Conservation (phyloP, 768 basidiomycete genomes). For the Mycena filopes region DNA sequence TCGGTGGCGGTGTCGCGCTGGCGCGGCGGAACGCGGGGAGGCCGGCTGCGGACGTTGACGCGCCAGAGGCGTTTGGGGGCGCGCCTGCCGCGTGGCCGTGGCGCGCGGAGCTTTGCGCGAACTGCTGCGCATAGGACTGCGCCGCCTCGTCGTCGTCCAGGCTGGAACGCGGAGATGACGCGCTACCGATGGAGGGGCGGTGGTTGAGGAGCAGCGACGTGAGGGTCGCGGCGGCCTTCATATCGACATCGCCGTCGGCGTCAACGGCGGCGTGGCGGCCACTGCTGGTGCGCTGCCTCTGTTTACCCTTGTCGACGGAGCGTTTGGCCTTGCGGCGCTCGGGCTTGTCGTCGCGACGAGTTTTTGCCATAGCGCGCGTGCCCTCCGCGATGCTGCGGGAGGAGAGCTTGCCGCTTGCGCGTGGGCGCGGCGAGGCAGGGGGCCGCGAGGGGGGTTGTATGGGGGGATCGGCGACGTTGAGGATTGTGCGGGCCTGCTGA, state of each 20-base stretch:
- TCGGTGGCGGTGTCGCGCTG: conserved; percentile 37
- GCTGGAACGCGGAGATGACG: conserved; percentile 77
- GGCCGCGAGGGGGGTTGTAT: conserved; percentile 62
- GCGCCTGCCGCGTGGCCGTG: conserved; percentile 56
- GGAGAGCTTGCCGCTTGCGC: conserved; percentile 48
- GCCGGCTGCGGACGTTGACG: conserved; percentile 44
- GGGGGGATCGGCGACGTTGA: conserved; percentile 78
- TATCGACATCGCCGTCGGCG: conserved; percentile 72
- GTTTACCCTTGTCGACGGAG: conserved; percentile 60
- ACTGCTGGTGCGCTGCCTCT: conserved; percentile 43
- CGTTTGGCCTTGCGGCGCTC: conserved; percentile 56
- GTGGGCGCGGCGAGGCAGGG: conserved; percentile 57
- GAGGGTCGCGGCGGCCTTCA: conserved; percentile 86
- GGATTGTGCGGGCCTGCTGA: conserved; percentile 83
- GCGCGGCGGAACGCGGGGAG: conserved; percentile 50
- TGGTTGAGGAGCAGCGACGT: conserved; percentile 77
- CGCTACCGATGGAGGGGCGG: conserved; percentile 69
- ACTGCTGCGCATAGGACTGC: conserved; percentile 67
- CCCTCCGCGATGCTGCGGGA: conserved; percentile 58
- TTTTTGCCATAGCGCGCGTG: conserved; percentile 59
- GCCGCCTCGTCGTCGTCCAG: conserved; percentile 75
- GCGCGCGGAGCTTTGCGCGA: conserved; percentile 73
- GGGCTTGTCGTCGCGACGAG: conserved; percentile 45
- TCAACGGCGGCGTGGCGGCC: conserved; percentile 45
- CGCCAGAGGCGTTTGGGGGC: conserved; percentile 31